Evolutionary conservation across 2,329 filamentous ascomycete genomes (phyloP), one percentile per base, ranked within the genome.

Genomic region (Apiospora marii): DNA sequence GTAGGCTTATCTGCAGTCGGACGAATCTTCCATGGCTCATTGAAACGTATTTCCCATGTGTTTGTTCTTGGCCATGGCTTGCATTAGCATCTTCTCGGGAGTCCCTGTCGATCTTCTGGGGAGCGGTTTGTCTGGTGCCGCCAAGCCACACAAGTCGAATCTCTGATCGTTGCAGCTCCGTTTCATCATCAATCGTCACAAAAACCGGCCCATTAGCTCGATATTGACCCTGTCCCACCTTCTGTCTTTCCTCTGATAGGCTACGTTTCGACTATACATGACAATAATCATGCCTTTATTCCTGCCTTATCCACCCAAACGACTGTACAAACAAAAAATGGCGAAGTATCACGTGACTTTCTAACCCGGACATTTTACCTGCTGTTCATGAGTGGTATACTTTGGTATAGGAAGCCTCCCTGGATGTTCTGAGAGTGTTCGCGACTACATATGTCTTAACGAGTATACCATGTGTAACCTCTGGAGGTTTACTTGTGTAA

Each of bases 101-200:
- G 58, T 64, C 58, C 58, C 58, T 64, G 58, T 41, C 34, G 58
- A 64, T 64, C 58, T 22, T 64, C 34, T 64, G 58, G 58, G 58
- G 27, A 34, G 24, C 41, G 58, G 34, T 64, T 64, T 41, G 53
- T 10, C 41, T 64, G 58, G 30, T 24, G 58, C 22, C 22, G 58
- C 58, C 22, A 37, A 64, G 58, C 58, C 58, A 64, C 58, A 64
- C 58, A 64, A 64, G 58, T 64, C 58, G 58, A 64, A 64, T 64
- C 58, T 64, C 13, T 64, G 58, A 64, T 64, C 58, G 58, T 64
- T 64, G 58, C 58, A 64, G 58, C 41, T 64, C 58, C 10, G 58
- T 64, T 64, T 64, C 58, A 64, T 64, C 58, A 64, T 64, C 22
- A 10, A 41, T n/a, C 58, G 58, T 64, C 22, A 64, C 58, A 8